Conservation (phyloP, 331 rosid species). For the Cucumis variabilis region DNA sequence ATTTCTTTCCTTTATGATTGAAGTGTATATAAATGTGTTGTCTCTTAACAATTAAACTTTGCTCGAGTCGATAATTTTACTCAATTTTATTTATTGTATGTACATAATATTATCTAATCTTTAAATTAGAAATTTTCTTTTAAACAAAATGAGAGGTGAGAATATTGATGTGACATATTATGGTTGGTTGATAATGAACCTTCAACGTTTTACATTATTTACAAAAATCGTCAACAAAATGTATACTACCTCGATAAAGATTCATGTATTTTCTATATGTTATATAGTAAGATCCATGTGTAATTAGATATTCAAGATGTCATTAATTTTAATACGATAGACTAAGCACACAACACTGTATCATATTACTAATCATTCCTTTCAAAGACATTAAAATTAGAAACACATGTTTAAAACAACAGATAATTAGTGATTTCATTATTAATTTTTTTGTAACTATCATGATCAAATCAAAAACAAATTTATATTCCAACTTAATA, state of each 20-base stretch:
- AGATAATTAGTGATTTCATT: not conserved
- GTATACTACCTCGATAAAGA: not conserved
- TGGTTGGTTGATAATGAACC: slow-evolving; percentile 4
- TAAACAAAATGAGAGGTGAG: not conserved
- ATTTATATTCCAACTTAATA: not conserved
- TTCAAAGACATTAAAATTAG: not conserved
- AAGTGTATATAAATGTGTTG: no score
- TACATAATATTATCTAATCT: not conserved
- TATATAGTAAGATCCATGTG: not conserved
- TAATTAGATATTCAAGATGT: not conserved
- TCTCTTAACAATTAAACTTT: no score
- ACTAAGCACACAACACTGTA: not conserved
- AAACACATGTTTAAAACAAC: slow-evolving; percentile 1
- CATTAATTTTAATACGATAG: not conserved
- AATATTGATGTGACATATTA: slow-evolving; percentile 4
- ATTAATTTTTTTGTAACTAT: not conserved
- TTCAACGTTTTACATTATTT: not conserved
- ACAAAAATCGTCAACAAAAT: not conserved
- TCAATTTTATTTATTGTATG: not conserved
- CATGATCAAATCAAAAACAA: not conserved
- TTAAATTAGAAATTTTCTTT: not conserved
- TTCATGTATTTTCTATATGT: not conserved
- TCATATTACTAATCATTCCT: not conserved
- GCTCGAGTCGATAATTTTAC: no score
- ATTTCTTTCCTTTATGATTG: no score